A percentile compares a stretch with the other conserved stretches of the same genome.
Conservation (phyloP, 2,329 filamentous ascomycete species). For the Phialocephala subalpina region DNA sequence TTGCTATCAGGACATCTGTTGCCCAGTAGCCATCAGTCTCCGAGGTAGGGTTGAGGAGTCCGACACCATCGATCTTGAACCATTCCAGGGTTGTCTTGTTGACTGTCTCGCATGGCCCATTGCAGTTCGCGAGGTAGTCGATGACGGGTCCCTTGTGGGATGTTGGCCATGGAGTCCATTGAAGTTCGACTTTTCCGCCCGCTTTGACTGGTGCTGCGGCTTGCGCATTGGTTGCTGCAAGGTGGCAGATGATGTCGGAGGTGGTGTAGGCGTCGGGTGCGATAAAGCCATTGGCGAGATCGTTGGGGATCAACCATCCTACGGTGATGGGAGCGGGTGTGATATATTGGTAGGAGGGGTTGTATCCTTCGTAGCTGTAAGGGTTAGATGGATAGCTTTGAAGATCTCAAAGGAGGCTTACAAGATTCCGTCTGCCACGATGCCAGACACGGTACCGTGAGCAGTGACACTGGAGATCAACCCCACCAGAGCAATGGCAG, state of each 20-base stretch:
- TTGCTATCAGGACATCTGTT: conserved; percentile 42
- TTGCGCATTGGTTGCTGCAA: conserved; percentile 57
- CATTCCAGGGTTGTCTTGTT: conserved; percentile 50
- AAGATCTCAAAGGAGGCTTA: conserved; percentile 22
- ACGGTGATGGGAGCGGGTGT: conserved; percentile 51
- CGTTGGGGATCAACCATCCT: conserved; percentile 60
- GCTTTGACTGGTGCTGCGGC: conserved; percentile 65
- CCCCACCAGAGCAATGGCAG: conserved; percentile 27
- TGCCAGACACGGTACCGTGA: conserved; percentile 39
- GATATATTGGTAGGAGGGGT: conserved; percentile 42
- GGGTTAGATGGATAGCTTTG: conserved; percentile 3
- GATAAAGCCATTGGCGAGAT: conserved; percentile 60
- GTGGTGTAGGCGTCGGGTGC: conserved; percentile 53
- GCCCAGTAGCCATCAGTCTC: conserved; percentile 49
- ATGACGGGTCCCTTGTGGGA: conserved; percentile 58
- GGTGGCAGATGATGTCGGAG: conserved; percentile 69
- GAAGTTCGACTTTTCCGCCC: conserved; percentile 63
- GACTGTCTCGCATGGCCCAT: conserved; percentile 50
- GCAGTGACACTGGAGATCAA: conserved; percentile 35
- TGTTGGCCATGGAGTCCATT: conserved; percentile 72
- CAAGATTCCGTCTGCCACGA: conserved; percentile 42
- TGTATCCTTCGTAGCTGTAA: conserved; percentile 46
- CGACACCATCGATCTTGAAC: conserved; percentile 53
- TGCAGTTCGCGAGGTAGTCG: conserved; percentile 44
- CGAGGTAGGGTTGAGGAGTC: conserved; percentile 42